Percentiles rank a stretch among this genome's conserved stretches.
phyloP scores from a whole-genome alignment of 2,329 filamentous ascomycete species.

The Colletotrichum tropicale region DNA sequence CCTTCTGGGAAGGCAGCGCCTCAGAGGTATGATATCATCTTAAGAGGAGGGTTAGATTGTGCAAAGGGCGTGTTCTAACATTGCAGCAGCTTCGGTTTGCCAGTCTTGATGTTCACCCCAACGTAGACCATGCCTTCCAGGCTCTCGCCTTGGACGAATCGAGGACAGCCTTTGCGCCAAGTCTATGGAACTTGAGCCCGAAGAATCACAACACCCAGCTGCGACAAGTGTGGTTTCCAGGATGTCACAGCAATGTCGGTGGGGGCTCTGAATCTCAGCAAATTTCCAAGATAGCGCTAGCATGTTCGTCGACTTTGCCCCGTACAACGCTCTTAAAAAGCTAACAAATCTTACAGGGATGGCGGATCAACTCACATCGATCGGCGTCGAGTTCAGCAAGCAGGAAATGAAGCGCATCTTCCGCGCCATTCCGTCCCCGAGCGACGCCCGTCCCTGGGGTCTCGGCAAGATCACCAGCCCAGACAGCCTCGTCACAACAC shows the following conservation, averaged over 20 bases:
- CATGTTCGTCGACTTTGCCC: no score
- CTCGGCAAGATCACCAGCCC: slow-evolving; percentile 25
- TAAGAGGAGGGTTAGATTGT: not conserved
- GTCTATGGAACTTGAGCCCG: slow-evolving; percentile 28
- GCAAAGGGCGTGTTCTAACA: not conserved
- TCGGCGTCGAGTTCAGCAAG: slow-evolving; percentile 27
- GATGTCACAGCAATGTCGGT: slow-evolving; percentile 64
- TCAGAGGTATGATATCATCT: not conserved
- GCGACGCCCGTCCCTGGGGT: slow-evolving; percentile 19
- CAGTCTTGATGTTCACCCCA: slow-evolving; percentile 22
- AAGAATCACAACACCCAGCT: slow-evolving; percentile 22
- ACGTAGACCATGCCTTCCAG: slow-evolving; percentile 58
- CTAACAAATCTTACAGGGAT: slow-evolving; percentile 12
- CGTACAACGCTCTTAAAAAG: no score
- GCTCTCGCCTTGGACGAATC: slow-evolving; percentile 59
- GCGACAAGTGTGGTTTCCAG: slow-evolving; percentile 55
- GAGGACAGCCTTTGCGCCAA: slow-evolving; percentile 35
- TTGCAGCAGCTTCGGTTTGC: slow-evolving; percentile 13
- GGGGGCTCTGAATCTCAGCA: slow-evolving; percentile 52
- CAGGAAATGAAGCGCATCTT: slow-evolving; percentile 24
- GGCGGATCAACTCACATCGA: slow-evolving; percentile 25
- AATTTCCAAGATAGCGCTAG: slow-evolving; percentile 26
- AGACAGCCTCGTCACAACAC: not conserved
- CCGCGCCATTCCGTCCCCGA: slow-evolving; percentile 5
- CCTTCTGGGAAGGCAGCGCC: not conserved